Base-by-base conservation (phyloP, 208 protist genomes). In the Acanthamoeba healyi region DNA sequence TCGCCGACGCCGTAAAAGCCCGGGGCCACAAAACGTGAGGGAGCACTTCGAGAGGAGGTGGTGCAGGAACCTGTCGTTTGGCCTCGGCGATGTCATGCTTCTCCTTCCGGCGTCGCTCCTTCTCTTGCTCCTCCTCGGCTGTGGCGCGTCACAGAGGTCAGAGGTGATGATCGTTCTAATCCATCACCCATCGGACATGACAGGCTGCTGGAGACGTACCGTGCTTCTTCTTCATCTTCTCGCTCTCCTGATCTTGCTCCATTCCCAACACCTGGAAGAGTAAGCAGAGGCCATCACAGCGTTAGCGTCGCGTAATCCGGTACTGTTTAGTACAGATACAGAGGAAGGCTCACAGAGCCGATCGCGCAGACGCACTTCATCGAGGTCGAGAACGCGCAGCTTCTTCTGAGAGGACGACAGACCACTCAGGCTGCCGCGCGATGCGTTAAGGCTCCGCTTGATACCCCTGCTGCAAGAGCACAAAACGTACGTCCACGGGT, bases 401-500 rank as follows among this genome's bases (percentile, higher is more conserved):
- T 89, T 89, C 81, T 89, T 89, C 9, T 89, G 40, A 6, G 29
- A 44, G 26, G 72, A 82, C 38, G 72, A 82, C 38, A 82, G n/a
- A 5, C 58, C 58, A 15, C 58, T 17, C 4, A 67, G 58, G 58
- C 58, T 67, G 58, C 58, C 58, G n/a, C 58, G 58, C 58, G 58
- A 67, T n/a, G 58, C 58, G 26, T 29, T 67, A n/a, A 67, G 58
- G 26, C 58, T 67, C 34, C 58, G 58, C 58, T 67, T 67, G 58
- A 67, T 67, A 15, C 58, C 58, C 34, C 58, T 67, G 58, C n/a
- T 65, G 58, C 51, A 58, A 5, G 3, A 12, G 51, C 51, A 36
- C n/a, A n/a, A 32, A 5, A 29, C 58, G 19, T n/a, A 26, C 22
- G 14, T 9, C 3, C 0, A 58, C 51, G 44, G 24, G 58, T 17